Evolutionary conservation across 805 yeast genomes (phyloP).

Genomic region (Candida khao-thaluensis): DNA sequence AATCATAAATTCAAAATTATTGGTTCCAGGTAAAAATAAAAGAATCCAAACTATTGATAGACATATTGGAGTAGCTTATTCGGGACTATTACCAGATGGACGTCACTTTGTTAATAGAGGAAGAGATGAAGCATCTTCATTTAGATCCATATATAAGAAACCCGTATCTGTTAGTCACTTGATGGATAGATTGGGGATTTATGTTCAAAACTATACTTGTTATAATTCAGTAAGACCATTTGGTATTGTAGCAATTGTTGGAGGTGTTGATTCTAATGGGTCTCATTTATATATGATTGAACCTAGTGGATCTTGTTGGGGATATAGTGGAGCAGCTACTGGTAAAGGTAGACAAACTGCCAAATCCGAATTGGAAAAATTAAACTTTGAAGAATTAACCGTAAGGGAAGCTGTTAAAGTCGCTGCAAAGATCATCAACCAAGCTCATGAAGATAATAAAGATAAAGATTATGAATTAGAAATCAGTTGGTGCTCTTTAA

Average conservation of each 20-base stretch:
- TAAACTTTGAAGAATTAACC: constrained; percentile 66
- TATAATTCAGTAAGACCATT: constrained; percentile 97
- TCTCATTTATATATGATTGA: constrained; percentile 94
- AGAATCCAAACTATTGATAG: constrained; percentile 91
- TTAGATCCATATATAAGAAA: constrained; percentile 72
- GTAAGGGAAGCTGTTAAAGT: constrained; percentile 84
- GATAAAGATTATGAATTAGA: constrained; percentile 97
- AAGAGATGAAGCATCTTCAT: constrained; percentile 83
- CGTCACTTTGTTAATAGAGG: constrained; percentile 90
- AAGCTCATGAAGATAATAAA: constrained; percentile 96
- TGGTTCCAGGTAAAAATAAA: constrained; percentile 85
- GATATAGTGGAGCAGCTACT: constrained; percentile 94
- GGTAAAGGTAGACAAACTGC: constrained; percentile 99
- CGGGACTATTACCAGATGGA: constrained; percentile 96
- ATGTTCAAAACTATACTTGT: constrained; percentile 92
- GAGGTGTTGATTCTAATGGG: constrained; percentile 90
- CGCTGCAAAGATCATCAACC: constrained; percentile 89
- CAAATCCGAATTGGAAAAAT: constrained; percentile 90
- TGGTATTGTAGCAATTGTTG: constrained; percentile 89
- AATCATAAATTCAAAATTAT: constrained; percentile 76
- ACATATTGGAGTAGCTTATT: constrained; percentile 91
- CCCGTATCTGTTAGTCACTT: constrained; percentile 79
- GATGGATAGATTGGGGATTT: constrained; percentile 83
- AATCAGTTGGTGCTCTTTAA: constrained; percentile 78
- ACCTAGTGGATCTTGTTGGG: constrained; percentile 98